Evolutionary conservation across 306 rosid genomes (phyloP).

Genomic region (Vigna trinervia): DNA sequence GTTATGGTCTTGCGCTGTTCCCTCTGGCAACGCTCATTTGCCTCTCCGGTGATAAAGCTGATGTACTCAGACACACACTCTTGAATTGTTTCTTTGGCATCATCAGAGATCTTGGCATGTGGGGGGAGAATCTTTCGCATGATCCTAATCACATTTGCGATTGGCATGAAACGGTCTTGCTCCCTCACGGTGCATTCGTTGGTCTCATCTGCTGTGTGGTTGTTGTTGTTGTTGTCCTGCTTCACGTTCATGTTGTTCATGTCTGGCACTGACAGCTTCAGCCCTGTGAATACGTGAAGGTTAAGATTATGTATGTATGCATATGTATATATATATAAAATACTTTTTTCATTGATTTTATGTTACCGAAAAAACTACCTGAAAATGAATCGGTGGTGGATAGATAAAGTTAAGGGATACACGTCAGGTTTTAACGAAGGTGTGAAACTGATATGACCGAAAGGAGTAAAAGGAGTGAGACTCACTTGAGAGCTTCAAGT

Average conservation of each 20-base stretch:
- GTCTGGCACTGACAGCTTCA: conserved; percentile 55
- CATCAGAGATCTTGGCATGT: conserved; percentile 80
- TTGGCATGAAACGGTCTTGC: conserved; percentile 95
- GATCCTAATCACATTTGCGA: conserved; percentile 86
- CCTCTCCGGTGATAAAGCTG: conserved; percentile 90
- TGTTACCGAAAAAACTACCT: neutral
- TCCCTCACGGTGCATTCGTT: conserved; percentile 75
- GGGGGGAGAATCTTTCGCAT: conserved; percentile 88
- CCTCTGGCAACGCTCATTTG: conserved; percentile 84
- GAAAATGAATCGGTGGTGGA: conserved; percentile 8
- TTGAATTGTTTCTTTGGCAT: conserved; percentile 86
- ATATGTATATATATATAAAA: neutral
- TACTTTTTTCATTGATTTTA: neutral
- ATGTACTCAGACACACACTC: conserved; percentile 89
- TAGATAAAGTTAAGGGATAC: conserved; percentile 7
- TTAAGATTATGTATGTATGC: neutral
- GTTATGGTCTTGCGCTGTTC: conserved; percentile 92
- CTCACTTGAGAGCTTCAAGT: neutral
- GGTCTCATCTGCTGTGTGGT: conserved; percentile 46
- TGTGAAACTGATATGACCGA: neutral
- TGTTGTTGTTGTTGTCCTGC: conserved; percentile 21
- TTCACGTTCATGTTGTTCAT: conserved; percentile 22
- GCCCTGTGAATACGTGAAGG: conserved; percentile 40
- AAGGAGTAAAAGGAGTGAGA: neutral
- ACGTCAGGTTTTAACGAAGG: conserved; percentile 10